Conservation (phyloP, 116 monocot genomes). For the Trichopus zeylanicus region DNA sequence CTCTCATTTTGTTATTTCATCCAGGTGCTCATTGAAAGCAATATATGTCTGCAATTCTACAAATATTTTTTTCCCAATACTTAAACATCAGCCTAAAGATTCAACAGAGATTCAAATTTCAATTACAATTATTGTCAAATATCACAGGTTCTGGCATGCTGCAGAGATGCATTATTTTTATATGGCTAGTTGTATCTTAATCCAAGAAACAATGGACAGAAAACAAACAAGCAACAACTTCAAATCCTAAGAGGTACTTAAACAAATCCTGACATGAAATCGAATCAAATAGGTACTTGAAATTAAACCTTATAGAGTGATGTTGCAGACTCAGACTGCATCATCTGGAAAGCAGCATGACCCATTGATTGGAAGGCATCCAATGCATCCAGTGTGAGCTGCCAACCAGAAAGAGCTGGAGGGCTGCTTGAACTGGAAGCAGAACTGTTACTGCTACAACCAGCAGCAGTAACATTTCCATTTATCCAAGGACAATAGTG, state of each 20-base stretch:
- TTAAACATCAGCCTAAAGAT: too few species aligned
- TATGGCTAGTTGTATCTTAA: too few species aligned
- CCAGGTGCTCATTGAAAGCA: too few species aligned
- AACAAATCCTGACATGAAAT: neutral
- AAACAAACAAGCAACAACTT: neutral
- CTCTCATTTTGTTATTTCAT: too few species aligned
- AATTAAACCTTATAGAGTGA: constrained; percentile 71
- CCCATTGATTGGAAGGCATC: constrained; percentile 62
- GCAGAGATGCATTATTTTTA: too few species aligned
- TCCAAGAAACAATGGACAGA: neutral
- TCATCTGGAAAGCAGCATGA: constrained; percentile 54
- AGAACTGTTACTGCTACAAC: constrained; percentile 27
- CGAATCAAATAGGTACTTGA: neutral
- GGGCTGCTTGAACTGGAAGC: constrained; percentile 33
- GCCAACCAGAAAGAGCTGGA: constrained; percentile 62
- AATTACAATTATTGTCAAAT: too few species aligned
- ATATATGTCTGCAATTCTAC: too few species aligned
- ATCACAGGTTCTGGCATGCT: too few species aligned
- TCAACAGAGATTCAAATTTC: too few species aligned
- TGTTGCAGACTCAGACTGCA: constrained; percentile 92
- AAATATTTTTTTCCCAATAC: too few species aligned
- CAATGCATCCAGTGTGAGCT: constrained; percentile 85
- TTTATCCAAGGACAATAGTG: constrained; percentile 92
- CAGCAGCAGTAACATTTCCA: constrained; percentile 74
- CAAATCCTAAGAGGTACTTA: too few species aligned